A percentile compares a stretch with the other conserved stretches of the same genome.
These are phyloP conservation scores for Lentinula sp. DNA, from an alignment of 768 basidiomycete species.

Conservation along the genomic window DNA sequence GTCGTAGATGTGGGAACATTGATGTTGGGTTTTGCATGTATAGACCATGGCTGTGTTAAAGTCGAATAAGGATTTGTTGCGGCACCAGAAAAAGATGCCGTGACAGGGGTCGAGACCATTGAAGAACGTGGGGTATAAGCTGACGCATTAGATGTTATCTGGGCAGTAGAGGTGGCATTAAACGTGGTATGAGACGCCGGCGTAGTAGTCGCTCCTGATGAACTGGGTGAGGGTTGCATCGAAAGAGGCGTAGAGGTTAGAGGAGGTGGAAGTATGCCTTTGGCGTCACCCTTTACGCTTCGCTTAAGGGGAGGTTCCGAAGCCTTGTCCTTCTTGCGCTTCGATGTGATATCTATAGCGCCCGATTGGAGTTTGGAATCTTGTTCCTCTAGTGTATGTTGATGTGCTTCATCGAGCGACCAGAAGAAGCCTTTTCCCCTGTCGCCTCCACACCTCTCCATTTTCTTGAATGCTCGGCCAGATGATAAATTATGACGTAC, in stretches of 20 bases:
- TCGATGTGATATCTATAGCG: constrained; percentile 25
- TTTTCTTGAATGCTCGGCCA: constrained; percentile 85
- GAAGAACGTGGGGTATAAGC: background rate
- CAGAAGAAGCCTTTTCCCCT: constrained; percentile 91
- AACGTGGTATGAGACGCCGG: constrained; percentile 8
- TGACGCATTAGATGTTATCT: background rate
- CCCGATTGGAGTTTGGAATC: constrained; percentile 46
- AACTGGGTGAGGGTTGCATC: constrained; percentile 31
- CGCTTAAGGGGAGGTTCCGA: constrained; percentile 63
- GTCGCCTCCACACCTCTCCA: constrained; percentile 79
- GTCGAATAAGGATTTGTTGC: constrained; percentile 33
- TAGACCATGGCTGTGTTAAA: constrained; percentile 28
- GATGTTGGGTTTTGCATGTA: constrained; percentile 20
- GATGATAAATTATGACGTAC: constrained; percentile 95
- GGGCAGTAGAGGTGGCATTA: background rate
- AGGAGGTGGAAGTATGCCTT: constrained; percentile 61
- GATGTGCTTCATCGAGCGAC: constrained; percentile 76
- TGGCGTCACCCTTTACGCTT: constrained; percentile 59
- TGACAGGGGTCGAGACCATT: constrained; percentile 16
- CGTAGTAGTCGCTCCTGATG: constrained; percentile 12
- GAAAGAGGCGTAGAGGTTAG: constrained; percentile 59
- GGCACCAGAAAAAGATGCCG: constrained; percentile 32
- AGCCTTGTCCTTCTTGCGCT: constrained; percentile 56
- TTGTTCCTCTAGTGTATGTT: constrained; percentile 58
- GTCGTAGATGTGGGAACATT: constrained; percentile 15